phyloP scores from a whole-genome alignment of 179 eudicot species.

The Beta lomatogona region DNA sequence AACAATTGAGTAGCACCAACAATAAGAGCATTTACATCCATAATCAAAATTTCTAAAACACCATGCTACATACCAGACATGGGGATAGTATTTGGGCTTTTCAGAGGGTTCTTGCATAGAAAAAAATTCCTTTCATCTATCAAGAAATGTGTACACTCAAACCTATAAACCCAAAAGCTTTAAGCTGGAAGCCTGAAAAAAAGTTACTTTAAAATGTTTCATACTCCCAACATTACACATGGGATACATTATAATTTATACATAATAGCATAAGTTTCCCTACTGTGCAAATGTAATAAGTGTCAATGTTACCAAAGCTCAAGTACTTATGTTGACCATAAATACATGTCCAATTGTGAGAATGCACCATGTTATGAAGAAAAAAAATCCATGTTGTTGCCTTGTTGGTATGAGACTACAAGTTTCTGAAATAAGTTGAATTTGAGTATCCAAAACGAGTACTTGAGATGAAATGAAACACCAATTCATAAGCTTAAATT shows the following conservation, averaged over 20 bases:
- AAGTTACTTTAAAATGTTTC: neutral
- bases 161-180: neutral
- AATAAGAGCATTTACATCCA: neutral
- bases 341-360: neutral
- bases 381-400: neutral
- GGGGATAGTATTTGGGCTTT: neutral
- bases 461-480: too few relatives aligned
- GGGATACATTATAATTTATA: too few relatives aligned
- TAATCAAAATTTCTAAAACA: neutral
- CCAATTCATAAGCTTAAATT: too few relatives aligned
- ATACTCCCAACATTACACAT: neutral
- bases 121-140: neutral
- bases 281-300: neutral
- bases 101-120: neutral
- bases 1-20: neutral
- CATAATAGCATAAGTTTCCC: neutral
- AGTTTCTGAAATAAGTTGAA: too few relatives aligned
- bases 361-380: too few relatives aligned
- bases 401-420: neutral
- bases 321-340: neutral
- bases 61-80: neutral
- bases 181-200: neutral
- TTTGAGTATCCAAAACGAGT: too few relatives aligned
- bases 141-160: neutral
- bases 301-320: neutral